phyloP scores from a whole-genome alignment of 345 rosid genomes.

The Rhodomyrtus tomentosa region DNA sequence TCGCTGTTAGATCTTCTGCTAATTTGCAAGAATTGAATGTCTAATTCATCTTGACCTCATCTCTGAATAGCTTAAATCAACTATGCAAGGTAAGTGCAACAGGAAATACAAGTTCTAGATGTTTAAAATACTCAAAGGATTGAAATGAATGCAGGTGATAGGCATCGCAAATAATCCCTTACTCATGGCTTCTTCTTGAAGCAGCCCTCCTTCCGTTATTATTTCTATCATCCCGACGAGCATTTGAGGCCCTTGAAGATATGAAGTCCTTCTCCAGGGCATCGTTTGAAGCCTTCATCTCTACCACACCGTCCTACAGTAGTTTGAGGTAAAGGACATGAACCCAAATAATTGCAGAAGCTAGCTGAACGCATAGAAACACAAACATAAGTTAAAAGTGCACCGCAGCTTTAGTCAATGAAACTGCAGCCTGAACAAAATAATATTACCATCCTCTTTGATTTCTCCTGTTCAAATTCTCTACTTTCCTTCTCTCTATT shows the following conservation, averaged over 20 bases:
- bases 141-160: neutral
- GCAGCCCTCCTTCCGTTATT: constrained; percentile 45
- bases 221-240: constrained; percentile 29
- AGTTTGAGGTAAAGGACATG: constrained; percentile 99
- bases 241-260: constrained; percentile 24
- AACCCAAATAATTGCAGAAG: constrained; percentile 99
- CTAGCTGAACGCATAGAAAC: constrained; percentile 87
- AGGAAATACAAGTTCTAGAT: neutral
- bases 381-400: constrained; percentile 59
- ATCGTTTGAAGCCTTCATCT: constrained; percentile 27
- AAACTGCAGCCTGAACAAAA: constrained; percentile 60
- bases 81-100: neutral
- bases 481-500: constrained; percentile 53
- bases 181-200: constrained; percentile 55
- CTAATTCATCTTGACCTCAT: neutral
- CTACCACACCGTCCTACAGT: constrained; percentile 86
- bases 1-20: neutral
- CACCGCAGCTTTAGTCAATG: constrained; percentile 24
- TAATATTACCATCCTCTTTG: constrained; percentile 67
- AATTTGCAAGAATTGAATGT: neutral
- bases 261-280: constrained; percentile 29
- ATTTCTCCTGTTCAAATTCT: constrained; percentile 37
- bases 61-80: neutral
- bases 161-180: neutral
- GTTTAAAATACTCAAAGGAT: neutral